Base-by-base conservation (phyloP, 2,329 filamentous ascomycete species). In the Fusarium sublunatum region DNA sequence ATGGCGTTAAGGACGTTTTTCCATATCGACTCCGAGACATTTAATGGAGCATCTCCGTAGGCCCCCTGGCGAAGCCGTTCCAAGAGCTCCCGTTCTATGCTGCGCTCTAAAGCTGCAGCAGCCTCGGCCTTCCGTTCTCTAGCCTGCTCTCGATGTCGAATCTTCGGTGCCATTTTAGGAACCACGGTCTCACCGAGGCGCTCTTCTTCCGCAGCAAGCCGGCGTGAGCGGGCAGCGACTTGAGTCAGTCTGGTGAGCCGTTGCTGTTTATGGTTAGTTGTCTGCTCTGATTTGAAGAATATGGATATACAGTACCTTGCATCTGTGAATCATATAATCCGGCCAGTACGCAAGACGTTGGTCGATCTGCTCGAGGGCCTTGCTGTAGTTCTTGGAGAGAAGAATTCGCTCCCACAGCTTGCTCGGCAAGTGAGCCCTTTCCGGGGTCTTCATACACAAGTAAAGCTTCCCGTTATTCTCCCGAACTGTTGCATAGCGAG, bases 351-450 rank as follows among this genome's bases (percentile, higher is more conserved):
- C 90, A 67, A 97, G 83, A 44, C 90, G 86, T 70, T 91, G 86
- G 75, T 97, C 93, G 67, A 99, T 87, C 76, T 96, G 91, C 68
- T 91, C 86, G 25, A 99, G 85, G 1, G 95, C 95, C 74, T 93
- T 91, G 64, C 88, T 87, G 78, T 98, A 98, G 82, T 98, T 97
- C 70, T 88, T 87, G 26, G 92, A 92, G 31, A 99, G 83, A 74
- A 93, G 91, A 75, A 97, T 92, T 69, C 90, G 88, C 80, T 98
- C 93, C 95, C 95, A 99, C 81, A 94, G 88, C 78, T 96, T 96
- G 57, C n/a, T n/a, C n/a, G n/a, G n/a, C 78, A 94, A 86, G 77
- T 93, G 94, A 11, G 90, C 85, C 61, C 95, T 91, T 81, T 97
- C 93, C 68, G 93, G 87, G 5, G 92, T 95, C 82, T 97, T 98